Evolutionary conservation across 805 yeast genomes (phyloP), one percentile per base, ranked within the genome.

Genomic region (Starmerella powellii): DNA sequence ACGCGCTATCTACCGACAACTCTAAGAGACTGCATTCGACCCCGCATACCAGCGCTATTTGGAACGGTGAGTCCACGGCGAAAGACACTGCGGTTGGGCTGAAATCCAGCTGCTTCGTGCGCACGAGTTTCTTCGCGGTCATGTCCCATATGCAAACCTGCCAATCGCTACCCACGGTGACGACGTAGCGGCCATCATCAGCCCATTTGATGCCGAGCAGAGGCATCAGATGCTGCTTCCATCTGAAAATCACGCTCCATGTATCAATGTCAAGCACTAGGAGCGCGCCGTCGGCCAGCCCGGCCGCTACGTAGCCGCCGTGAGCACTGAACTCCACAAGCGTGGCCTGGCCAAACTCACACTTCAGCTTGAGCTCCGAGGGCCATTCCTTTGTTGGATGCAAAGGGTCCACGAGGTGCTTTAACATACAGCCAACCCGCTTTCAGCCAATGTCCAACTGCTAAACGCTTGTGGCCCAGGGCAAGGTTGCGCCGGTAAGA

Each of bases 381-480:
- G 52, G 52, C 40, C 42, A 49, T 8, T 49, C 52, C n/a, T 13
- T 26, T 4, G 43, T 31, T 8, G 43, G 41, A 5, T 40, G 41
- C 41, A 39, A 34, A 11, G 45, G 47, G 36, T 43, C 50, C 47
- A 15, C 48, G 44, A 48, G 45, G 52, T 38, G 40, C 36, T 24
- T 31, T 29, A 34, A 23, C 50, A 44, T 44, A 4, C 32, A 12
- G 27, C 16, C 36, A 12, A 15, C 8, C 29, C 17, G 13, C 8
- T 11, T 36, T 36, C 20, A 26, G 38, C n/a, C n/a, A n/a, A n/a
- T n/a, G n/a, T n/a, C n/a, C n/a, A n/a, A n/a, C n/a, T n/a, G n/a
- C n/a, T n/a, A n/a, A n/a, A n/a, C n/a, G n/a, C n/a, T n/a, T n/a
- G n/a, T n/a, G n/a, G n/a, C 8, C 8, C 16, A 6, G 24, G 26